A percentile compares a stretch with the other conserved stretches of the same genome.
These are phyloP conservation scores for Penicillium hesseltinei DNA, from an alignment of 2,329 filamentous ascomycete species.

Conservation along the genomic window DNA sequence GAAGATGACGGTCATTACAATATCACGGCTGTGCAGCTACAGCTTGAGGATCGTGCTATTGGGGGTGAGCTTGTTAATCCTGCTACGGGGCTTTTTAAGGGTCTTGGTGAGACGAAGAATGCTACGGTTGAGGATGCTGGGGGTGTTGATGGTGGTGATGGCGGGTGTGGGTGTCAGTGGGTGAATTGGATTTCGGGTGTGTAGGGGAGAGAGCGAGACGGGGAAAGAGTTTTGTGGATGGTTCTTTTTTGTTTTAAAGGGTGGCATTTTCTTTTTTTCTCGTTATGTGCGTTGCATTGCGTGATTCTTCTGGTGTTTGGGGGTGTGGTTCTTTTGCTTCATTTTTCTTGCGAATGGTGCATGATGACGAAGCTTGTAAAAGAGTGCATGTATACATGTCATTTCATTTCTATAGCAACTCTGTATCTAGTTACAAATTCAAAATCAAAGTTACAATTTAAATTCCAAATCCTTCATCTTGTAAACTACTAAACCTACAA, in stretches of 20 bases:
- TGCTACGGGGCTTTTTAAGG: conserved; percentile 46
- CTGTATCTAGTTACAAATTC: not conserved
- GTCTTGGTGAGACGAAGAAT: conserved; percentile 4
- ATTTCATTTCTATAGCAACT: not conserved
- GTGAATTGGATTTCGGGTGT: conserved; percentile 48
- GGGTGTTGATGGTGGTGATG: conserved; percentile 59
- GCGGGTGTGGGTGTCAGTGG: conserved; percentile 61
- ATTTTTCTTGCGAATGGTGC: not conserved
- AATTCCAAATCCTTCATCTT: too few relatives aligned
- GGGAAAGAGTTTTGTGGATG: too few relatives aligned
- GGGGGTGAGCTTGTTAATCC: conserved; percentile 54
- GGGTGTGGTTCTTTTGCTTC: not conserved
- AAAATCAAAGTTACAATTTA: too few relatives aligned
- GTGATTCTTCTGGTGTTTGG: not conserved
- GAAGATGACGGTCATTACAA: conserved; percentile 50
- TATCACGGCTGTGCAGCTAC: conserved; percentile 45
- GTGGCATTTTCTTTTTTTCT: too few relatives aligned
- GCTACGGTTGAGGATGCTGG: conserved; percentile 27
- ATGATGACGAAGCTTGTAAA: not conserved
- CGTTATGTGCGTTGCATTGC: not conserved
- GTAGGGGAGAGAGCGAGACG: not conserved
- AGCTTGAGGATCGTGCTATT: conserved; percentile 53
- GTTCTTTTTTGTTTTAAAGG: too few relatives aligned
- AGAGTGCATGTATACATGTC: not conserved
- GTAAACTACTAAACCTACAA: not conserved